Evolutionary conservation across 2,329 filamentous ascomycete genomes (phyloP).

Genomic region (Colletotrichum kahawae): DNA sequence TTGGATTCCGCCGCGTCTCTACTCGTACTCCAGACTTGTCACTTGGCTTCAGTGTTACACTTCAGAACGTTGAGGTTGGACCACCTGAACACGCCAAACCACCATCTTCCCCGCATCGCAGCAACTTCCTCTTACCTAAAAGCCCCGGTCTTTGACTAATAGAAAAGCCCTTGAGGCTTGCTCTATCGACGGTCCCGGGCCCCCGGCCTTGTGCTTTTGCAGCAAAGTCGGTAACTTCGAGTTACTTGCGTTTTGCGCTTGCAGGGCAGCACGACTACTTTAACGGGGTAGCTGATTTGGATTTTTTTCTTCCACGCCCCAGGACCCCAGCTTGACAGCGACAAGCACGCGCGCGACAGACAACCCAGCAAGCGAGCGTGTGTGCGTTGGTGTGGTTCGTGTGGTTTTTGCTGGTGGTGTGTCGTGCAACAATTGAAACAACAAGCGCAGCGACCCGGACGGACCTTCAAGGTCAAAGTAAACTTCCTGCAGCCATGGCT

Average conservation of each 20-base stretch:
- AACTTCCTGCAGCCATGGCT: constrained; percentile 19
- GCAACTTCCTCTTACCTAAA: constrained; percentile 52
- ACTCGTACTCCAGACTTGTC: constrained; percentile 21
- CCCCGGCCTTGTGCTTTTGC: constrained; percentile 19
- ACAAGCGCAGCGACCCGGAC: constrained; percentile 16
- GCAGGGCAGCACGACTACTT: not conserved
- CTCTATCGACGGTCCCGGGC: constrained; percentile 3
- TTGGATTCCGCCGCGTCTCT: not conserved
- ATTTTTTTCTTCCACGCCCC: not conserved
- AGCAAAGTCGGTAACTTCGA: not conserved
- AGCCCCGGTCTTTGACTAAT: constrained; percentile 49
- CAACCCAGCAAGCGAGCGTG: not conserved
- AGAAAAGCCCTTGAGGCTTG: constrained; percentile 36
- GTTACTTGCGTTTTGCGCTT: not conserved
- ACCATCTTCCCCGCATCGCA: constrained; percentile 46
- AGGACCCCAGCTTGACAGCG: not conserved
- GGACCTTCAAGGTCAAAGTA: constrained; percentile 18
- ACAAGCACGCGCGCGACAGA: not conserved
- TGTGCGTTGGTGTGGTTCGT: not conserved
- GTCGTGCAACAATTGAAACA: constrained; percentile 22
- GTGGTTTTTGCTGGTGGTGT: not conserved
- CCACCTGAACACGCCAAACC: constrained; percentile 22
- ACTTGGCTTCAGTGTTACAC: not conserved
- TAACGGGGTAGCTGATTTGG: not conserved
- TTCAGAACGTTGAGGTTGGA: constrained; percentile 21